Base-by-base conservation (phyloP, 345 rosid genomes). In the Citrus medica region DNA sequence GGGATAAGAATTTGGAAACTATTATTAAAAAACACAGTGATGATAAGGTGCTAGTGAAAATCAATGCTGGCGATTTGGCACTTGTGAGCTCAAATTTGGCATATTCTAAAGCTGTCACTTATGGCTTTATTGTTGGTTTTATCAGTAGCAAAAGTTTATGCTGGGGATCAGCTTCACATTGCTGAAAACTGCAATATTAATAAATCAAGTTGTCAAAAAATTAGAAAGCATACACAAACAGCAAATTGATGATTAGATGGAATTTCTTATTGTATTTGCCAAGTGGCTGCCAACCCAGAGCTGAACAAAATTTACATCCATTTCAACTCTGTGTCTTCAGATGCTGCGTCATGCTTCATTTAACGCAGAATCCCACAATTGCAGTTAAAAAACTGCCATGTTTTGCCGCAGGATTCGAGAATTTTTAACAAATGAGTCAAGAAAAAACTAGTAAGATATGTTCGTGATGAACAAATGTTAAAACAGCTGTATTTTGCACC, bases 61-160 rank as follows among this genome's bases (percentile, higher is more conserved):
- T 61, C 83, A 60, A 79, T 53, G 75, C 9, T 25, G 3, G 17
- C 1, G 21, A 14, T 61, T 79, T 75, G 85, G 78, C 71, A 33
- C 17, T 75, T 65, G 32, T 5, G 63, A 69, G 32, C 60, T 37
- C 62, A 58, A 19, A 62, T 58, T 21, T 69, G 48, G 65, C 77
- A 46, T 64, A 21, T 68, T 81, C 51, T 66, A 37, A 69, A 48
- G 76, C 75, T 61, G 71, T 63, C 75, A 67, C 53, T 30, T 24
- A 3, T 38, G 40, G 21, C 5, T 63, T 51, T 2, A 24, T 46
- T 12, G 51, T 48, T 24, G 65, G 24, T 69, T 6, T 62, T 25
- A 30, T 70, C 73, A 70, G 74, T 48, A 27, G 60, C 37, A 46
- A 16, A 70, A 25, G 16, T 17, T 70, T 70, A 72, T 72, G 66